Conservation (phyloP, 345 rosid genomes). For the Salix purpurea region DNA sequence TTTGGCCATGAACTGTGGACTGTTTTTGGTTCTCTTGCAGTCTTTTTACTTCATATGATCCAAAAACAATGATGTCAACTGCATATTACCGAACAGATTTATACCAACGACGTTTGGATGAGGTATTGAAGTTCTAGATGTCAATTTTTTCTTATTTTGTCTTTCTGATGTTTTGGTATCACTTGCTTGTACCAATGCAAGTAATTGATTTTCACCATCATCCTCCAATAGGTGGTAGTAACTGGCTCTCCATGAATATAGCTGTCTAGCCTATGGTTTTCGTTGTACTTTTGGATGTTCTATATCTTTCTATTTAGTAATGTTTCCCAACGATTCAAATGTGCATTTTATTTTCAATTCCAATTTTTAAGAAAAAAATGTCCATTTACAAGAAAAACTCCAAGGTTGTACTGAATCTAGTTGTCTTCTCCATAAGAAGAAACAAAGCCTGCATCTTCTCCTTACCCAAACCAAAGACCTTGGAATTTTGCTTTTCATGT, state of each 20-base stretch:
- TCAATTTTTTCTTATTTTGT: background rate
- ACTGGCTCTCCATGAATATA: background rate
- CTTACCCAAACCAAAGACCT: background rate
- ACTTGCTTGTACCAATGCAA: background rate
- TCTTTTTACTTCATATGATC: slow-evolving; percentile 77
- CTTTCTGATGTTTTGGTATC: background rate
- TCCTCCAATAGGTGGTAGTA: background rate
- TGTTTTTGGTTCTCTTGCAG: slow-evolving; percentile 37
- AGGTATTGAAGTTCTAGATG: slow-evolving; percentile 39
- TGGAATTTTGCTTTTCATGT: background rate
- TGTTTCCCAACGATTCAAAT: background rate
- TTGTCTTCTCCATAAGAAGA: background rate
- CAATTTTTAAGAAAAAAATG: background rate
- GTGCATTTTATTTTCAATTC: too few species aligned
- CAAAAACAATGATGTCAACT: slow-evolving; percentile 72
- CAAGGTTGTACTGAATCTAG: background rate
- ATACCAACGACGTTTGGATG: slow-evolving; percentile 48
- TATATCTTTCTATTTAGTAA: background rate
- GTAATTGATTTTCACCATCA: background rate
- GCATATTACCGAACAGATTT: slow-evolving; percentile 81
- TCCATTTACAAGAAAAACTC: background rate
- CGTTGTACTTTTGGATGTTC: background rate
- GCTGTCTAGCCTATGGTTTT: background rate
- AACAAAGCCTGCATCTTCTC: background rate
- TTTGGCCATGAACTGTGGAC: background rate